Evolutionary conservation across 73 alveolate genomes (phyloP), one percentile per base, ranked within the genome.

Genomic region (Paramecium caudatum): DNA sequence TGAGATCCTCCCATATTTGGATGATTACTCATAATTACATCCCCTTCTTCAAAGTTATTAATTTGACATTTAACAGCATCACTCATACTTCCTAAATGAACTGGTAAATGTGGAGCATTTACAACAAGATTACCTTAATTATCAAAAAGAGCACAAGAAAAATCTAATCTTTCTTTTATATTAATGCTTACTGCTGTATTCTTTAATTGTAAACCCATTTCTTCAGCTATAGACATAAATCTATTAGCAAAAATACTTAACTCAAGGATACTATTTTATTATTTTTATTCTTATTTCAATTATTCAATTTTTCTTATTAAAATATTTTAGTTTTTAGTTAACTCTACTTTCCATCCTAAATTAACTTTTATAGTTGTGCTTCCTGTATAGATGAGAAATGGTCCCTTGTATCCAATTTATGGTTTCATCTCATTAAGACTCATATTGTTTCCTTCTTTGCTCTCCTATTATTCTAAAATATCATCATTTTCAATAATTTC

Each of bases 61-160:
- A 95, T 94, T 86, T 95, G 91, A 17, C 90, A 93, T 36, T 93
- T 82, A 41, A 96, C 97, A 3, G 99, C 98, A 82, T 94, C 99
- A 47, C 94, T 94, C 99, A 96, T 96, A 8, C 98, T 91, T 1
- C 99, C 99, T 21, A 96, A 62, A 90, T 96, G 99, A 27, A 96
- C 99, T 16, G 99, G 99, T 48, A 96, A 49, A 91, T 96, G 99
- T 33, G 99, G 99, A 32, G 99, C 99, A 94, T 96, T 95, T 5
- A 98, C 99, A 0, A 95, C 97, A 3, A 96, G 81, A 62, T 82
- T 93, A 9, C 99, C 99, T 15, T 92, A 87, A 7, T 95, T 95
- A 25, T 91, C 97, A 74, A 96, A 95, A 7, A 96, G 34, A 8
- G 99, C 99, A 82, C 99, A 96, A 1, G 98, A 94, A 82, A 95